Evolutionary conservation across 129 eudicot genomes (phyloP).

Genomic region (Oenanthe sinensis): DNA sequence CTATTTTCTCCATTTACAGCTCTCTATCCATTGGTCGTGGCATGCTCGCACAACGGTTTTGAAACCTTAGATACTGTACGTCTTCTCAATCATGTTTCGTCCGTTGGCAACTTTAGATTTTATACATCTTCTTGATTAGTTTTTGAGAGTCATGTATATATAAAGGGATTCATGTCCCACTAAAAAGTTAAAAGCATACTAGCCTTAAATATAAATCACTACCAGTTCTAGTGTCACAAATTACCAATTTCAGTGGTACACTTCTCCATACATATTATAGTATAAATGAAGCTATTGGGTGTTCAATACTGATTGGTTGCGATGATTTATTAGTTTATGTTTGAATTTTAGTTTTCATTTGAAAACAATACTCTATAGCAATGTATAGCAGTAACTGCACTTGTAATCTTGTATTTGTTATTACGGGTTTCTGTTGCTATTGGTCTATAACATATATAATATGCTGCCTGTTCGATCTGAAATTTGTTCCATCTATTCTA

Average conservation of each 20-base stretch:
- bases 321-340: background rate
- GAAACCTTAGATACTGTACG: conserved; percentile 62
- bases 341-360: background rate
- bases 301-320: background rate
- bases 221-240: background rate
- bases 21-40: conserved; percentile 76
- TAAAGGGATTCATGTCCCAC: background rate
- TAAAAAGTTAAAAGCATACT: background rate
- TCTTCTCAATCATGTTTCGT: conserved; percentile 3
- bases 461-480: background rate
- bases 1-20: conserved; percentile 83
- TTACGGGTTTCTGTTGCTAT: background rate
- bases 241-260: background rate
- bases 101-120: background rate
- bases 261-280: background rate
- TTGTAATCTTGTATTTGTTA: too few species aligned
- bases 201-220: background rate
- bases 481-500: background rate
- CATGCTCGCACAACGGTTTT: conserved; percentile 70
- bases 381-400: too few species aligned
- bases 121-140: background rate
- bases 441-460: background rate
- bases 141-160: background rate
- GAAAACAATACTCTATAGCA: background rate
- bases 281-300: background rate